Conservation (phyloP, 805 yeast genomes). For the Lipomyces japonicus region DNA sequence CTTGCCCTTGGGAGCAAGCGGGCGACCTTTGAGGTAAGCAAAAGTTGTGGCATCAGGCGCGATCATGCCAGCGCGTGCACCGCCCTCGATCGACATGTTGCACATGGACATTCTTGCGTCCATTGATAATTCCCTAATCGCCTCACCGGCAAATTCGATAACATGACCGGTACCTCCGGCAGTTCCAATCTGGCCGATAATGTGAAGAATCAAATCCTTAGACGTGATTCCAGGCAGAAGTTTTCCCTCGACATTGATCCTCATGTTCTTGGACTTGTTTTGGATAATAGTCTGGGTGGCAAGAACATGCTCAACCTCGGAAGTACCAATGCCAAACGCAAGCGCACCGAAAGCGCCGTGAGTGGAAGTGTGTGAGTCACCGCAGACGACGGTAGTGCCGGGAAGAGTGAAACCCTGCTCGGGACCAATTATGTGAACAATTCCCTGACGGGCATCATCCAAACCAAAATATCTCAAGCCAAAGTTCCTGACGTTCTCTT, state of each 20-base stretch:
- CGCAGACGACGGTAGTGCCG: slow-evolving; percentile 98
- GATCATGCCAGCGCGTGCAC: slow-evolving; percentile 99
- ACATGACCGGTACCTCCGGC: slow-evolving; percentile 99
- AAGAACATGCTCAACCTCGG: slow-evolving; percentile 97
- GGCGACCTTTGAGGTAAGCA: slow-evolving; percentile 86
- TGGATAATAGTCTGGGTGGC: slow-evolving; percentile 97
- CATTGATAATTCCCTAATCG: slow-evolving; percentile 84
- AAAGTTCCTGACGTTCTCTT: slow-evolving; percentile 85
- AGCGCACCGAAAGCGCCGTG: slow-evolving; percentile 98
- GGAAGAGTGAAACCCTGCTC: slow-evolving; percentile 98
- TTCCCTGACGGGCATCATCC: slow-evolving; percentile 93
- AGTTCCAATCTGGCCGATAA: slow-evolving; percentile 94
- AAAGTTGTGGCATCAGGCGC: slow-evolving; percentile 89
- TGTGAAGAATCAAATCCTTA: slow-evolving; percentile 89
- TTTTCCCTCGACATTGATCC: slow-evolving; percentile 79
- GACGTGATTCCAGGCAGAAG: slow-evolving; percentile 88
- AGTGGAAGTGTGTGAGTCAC: slow-evolving; percentile 98
- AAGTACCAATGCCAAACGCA: slow-evolving; percentile 98
- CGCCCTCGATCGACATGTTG: slow-evolving; percentile 98
- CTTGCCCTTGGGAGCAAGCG: slow-evolving; percentile 87
- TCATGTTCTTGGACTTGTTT: slow-evolving; percentile 93
- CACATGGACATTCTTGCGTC: slow-evolving; percentile 99
- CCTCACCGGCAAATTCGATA: slow-evolving; percentile 94
- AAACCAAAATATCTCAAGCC: slow-evolving; percentile 91
- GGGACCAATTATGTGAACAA: slow-evolving; percentile 97